These are phyloP conservation scores for Leccinum subgranulosum DNA, from an alignment of 768 basidiomycete species.

Conservation along the genomic window DNA sequence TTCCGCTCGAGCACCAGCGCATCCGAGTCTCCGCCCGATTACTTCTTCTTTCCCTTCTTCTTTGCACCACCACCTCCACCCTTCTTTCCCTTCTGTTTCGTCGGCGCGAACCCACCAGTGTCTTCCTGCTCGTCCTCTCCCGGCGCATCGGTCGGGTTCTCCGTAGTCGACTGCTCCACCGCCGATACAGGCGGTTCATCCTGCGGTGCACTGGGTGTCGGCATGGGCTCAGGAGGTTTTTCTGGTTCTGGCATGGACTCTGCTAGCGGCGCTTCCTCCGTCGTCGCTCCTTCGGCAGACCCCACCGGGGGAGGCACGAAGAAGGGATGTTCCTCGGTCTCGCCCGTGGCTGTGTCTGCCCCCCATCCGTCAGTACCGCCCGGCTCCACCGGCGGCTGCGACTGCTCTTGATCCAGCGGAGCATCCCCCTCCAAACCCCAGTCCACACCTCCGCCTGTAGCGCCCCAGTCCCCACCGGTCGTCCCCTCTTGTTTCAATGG, in stretches of 20 bases:
- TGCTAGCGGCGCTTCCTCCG: not conserved
- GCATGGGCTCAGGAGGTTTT: too few relatives aligned
- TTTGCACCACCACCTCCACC: not conserved
- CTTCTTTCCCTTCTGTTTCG: not conserved
- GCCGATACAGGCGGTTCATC: not conserved
- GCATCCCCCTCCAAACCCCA: too few relatives aligned
- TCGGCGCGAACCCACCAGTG: too few relatives aligned
- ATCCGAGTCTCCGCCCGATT: too few relatives aligned
- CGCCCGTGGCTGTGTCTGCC: not conserved
- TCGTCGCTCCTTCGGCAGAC: not conserved
- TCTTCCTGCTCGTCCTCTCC: slow-evolving; percentile 8
- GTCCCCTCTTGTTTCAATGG: not conserved
- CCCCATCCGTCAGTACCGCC: not conserved
- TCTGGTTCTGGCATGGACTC: too few relatives aligned
- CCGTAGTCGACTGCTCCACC: slow-evolving; percentile 9
- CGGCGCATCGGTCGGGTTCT: slow-evolving; percentile 1
- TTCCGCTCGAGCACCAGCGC: not conserved
- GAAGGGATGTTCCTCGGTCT: too few relatives aligned
- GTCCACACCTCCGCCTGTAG: too few relatives aligned
- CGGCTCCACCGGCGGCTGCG: too few relatives aligned
- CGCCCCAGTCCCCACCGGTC: not conserved
- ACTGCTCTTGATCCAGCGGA: not conserved
- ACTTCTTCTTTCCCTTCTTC: slow-evolving; percentile 12
- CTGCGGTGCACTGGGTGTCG: too few relatives aligned
- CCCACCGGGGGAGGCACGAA: not conserved